A percentile compares a stretch with the other conserved stretches of the same genome.
phyloP scores from a whole-genome alignment of 2,329 filamentous ascomycete genomes.

The Trichoderma sp. region DNA sequence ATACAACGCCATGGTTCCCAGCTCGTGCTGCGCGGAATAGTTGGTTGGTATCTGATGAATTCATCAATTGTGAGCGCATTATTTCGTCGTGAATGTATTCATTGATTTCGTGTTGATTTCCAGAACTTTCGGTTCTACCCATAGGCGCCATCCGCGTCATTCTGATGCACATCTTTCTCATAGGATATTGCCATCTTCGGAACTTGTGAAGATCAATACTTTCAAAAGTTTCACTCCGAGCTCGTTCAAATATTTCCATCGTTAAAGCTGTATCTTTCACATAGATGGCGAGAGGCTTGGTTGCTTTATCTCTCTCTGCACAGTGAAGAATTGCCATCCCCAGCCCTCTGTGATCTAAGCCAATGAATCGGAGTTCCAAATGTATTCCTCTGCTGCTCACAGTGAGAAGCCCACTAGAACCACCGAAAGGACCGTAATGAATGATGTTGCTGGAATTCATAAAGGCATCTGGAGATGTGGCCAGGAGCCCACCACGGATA shows the following conservation, averaged over 20 bases:
- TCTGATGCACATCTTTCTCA: not conserved
- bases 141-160: not conserved
- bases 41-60: not conserved
- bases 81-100: too few relatives aligned
- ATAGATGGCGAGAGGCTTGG: not conserved
- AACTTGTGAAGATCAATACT: not conserved
- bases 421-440: not conserved
- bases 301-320: not conserved
- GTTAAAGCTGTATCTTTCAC: not conserved
- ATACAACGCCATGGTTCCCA: not conserved
- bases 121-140: not conserved
- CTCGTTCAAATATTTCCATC: not conserved
- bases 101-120: too few relatives aligned
- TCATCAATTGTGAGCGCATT: too few relatives aligned
- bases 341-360: not conserved
- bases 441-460: not conserved
- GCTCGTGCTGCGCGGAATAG: too few relatives aligned
- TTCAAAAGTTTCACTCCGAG: not conserved
- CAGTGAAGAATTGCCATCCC: not conserved
- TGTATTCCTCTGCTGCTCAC: not conserved
- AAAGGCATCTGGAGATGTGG: not conserved
- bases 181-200: not conserved
- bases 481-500: not conserved
- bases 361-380: not conserved
- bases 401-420: not conserved